Percentiles rank a stretch among this genome's conserved stretches.
Evolutionary conservation across 352 stramenopile genomes (phyloP).

Genomic region (Phytophthora agathidicida): DNA sequence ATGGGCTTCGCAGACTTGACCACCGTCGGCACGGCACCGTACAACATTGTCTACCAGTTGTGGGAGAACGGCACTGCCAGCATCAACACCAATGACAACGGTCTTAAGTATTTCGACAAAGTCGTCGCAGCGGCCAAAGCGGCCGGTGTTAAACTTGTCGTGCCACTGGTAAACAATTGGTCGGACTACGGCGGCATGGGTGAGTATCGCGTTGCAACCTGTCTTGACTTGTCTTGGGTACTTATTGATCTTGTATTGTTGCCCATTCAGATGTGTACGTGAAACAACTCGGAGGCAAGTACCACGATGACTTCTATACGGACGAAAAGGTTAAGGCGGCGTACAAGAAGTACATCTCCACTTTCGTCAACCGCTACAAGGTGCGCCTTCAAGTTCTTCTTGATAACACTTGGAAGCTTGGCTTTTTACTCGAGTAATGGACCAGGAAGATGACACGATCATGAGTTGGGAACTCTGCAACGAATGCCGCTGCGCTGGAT

Average conservation of each 20-base stretch:
- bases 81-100: slow-evolving; percentile 26
- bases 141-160: slow-evolving; percentile 32
- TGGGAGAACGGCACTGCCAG: slow-evolving; percentile 23
- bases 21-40: slow-evolving; percentile 7
- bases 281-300: slow-evolving; percentile 29
- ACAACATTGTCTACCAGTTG: slow-evolving; percentile 33
- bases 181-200: slow-evolving; percentile 34
- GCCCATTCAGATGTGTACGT: slow-evolving; percentile 36
- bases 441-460: slow-evolving; percentile 26
- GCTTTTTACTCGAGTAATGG: too few species aligned
- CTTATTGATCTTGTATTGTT: too few species aligned
- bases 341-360: slow-evolving; percentile 30
- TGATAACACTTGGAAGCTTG: too few species aligned
- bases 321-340: slow-evolving; percentile 30
- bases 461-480: slow-evolving; percentile 35
- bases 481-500: slow-evolving; percentile 32
- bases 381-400: too few species aligned
- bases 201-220: not conserved
- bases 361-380: slow-evolving; percentile 26
- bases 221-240: too few species aligned
- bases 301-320: slow-evolving; percentile 38
- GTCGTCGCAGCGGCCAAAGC: slow-evolving; percentile 25
- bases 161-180: slow-evolving; percentile 34
- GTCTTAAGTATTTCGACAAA: slow-evolving; percentile 26
- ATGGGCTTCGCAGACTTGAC: slow-evolving; percentile 29